phyloP scores from a whole-genome alignment of 1,139 yeast genomes.

The Eremothecium gossypii region DNA sequence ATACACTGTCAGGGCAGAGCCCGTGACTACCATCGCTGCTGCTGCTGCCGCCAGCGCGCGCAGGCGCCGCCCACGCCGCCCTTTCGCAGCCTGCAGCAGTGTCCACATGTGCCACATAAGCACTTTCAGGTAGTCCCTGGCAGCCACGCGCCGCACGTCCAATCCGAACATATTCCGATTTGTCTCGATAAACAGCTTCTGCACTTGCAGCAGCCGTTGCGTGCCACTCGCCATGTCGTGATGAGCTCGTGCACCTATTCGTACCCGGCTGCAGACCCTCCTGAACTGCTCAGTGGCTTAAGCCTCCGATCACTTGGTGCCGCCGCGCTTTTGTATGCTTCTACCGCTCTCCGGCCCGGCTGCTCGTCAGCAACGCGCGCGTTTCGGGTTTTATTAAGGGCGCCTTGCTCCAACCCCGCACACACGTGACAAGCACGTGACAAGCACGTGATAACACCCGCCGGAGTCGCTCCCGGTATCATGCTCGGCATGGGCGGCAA shows the following conservation, averaged over 20 bases:
- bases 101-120: slow-evolving; percentile 18
- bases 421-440: too few species aligned
- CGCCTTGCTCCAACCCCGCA: too few species aligned
- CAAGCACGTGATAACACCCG: too few species aligned
- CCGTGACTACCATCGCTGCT: slow-evolving; percentile 1
- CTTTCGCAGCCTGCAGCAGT: slow-evolving; percentile 16
- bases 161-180: slow-evolving; percentile 14
- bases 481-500: too few species aligned
- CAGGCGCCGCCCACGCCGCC: slow-evolving; percentile 19
- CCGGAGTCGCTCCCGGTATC: too few species aligned
- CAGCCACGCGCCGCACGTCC: slow-evolving; percentile 13
- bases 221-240: background rate
- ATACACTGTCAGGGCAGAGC: slow-evolving; percentile 6
- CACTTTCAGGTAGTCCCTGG: slow-evolving; percentile 12
- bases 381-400: too few species aligned
- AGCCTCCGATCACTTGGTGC: too few species aligned
- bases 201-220: slow-evolving; percentile 5
- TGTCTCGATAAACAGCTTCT: slow-evolving; percentile 5
- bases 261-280: background rate
- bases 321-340: too few species aligned
- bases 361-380: too few species aligned
- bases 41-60: slow-evolving; percentile 13
- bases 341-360: too few species aligned
- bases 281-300: too few species aligned
- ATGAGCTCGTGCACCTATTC: slow-evolving; percentile 2